phyloP scores from a whole-genome alignment of 2,329 filamentous ascomycete species.

The Apiospora koreana region DNA sequence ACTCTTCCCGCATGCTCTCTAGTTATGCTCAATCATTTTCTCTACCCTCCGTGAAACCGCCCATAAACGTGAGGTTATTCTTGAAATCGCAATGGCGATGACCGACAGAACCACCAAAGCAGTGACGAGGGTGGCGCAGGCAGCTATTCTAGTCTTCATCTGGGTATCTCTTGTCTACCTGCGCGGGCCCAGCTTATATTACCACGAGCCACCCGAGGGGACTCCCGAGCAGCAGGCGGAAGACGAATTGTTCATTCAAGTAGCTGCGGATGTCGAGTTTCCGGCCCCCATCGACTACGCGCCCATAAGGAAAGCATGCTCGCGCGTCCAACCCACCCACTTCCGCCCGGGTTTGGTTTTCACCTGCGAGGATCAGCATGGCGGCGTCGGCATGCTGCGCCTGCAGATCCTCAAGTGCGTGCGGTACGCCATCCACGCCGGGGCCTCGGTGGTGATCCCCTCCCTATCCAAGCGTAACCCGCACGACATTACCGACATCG shows the following conservation, averaged over 20 bases:
- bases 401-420: slow-evolving; percentile 43
- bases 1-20: neutral
- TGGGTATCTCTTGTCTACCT: neutral
- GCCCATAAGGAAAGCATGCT: slow-evolving; percentile 35
- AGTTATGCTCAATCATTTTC: neutral
- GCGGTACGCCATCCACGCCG: slow-evolving; percentile 40
- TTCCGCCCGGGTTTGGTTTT: slow-evolving; percentile 39
- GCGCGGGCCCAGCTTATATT: neutral
- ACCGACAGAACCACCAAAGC: neutral
- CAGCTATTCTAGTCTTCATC: neutral
- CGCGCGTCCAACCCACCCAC: slow-evolving; percentile 18
- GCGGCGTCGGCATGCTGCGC: slow-evolving; percentile 40
- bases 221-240: slow-evolving; percentile 12
- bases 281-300: slow-evolving; percentile 34
- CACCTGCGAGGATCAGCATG: slow-evolving; percentile 40
- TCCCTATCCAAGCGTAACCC: slow-evolving; percentile 37
- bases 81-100: neutral
- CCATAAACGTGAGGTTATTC: neutral
- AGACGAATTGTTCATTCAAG: slow-evolving; percentile 24
- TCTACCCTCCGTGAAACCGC: neutral
- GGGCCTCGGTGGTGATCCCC: slow-evolving; percentile 37
- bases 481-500: slow-evolving; percentile 32
- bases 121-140: neutral
- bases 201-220: slow-evolving; percentile 14
- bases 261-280: slow-evolving; percentile 35